Evolutionary conservation across 2,329 filamentous ascomycete species (phyloP).

Genomic region (Colletotrichum tanaceti): DNA sequence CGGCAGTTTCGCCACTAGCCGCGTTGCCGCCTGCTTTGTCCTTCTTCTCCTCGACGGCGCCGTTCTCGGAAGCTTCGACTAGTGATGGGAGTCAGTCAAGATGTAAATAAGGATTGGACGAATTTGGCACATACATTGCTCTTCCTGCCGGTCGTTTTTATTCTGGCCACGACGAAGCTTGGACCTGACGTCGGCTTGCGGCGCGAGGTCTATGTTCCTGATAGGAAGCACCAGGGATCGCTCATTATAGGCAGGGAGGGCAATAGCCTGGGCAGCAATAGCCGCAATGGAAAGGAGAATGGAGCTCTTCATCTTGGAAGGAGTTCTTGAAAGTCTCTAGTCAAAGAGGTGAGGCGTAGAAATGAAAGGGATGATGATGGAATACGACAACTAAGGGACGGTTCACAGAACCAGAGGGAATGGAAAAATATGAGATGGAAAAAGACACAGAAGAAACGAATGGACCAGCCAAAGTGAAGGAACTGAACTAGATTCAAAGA

Average conservation of each 20-base stretch:
- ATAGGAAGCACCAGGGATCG: conserved; percentile 29
- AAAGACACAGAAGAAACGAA: conserved; percentile 25
- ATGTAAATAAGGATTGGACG: too few species aligned
- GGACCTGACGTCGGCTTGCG: conserved; percentile 15
- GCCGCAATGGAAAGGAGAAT: conserved; percentile 38
- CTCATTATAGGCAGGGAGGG: conserved; percentile 29
- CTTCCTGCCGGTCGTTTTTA: conserved; percentile 10
- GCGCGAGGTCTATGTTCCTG: conserved; percentile 18
- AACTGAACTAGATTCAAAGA: conserved; percentile 29
- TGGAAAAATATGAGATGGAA: conserved; percentile 19
- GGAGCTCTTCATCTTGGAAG: conserved; percentile 40
- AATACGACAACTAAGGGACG: background rate
- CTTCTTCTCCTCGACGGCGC: background rate
- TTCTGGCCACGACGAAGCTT: conserved; percentile 30
- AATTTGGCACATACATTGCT: background rate
- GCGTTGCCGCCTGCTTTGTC: background rate
- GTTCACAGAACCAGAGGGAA: conserved; percentile 39
- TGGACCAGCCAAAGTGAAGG: conserved; percentile 39
- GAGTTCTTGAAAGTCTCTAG: conserved; percentile 8
- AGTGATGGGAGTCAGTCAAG: background rate
- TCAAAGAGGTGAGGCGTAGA: background rate
- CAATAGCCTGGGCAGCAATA: conserved; percentile 39
- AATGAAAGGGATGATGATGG: conserved; percentile 4
- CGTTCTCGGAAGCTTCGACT: conserved; percentile 1
- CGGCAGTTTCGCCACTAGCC: background rate